These are phyloP conservation scores for Monilinia aucupariae DNA, from an alignment of 2,329 filamentous ascomycete species.

Conservation along the genomic window DNA sequence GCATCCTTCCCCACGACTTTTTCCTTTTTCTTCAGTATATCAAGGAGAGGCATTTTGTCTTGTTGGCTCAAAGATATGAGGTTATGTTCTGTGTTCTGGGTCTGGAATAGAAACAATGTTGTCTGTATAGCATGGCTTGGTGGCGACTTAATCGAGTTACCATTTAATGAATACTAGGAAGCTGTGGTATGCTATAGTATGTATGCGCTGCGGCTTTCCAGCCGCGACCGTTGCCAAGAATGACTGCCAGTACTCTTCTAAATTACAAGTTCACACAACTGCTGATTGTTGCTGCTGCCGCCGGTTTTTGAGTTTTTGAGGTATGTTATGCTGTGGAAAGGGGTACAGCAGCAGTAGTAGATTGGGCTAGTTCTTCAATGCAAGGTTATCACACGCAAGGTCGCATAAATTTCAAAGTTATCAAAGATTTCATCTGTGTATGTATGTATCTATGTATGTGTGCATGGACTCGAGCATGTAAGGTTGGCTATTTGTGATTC, in stretches of 20 bases:
- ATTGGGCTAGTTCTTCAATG: constrained; percentile 2
- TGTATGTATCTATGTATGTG: too few species aligned
- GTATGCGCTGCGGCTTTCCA: constrained; percentile 25
- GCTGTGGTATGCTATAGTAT: too few species aligned
- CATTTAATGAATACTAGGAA: constrained; percentile 21
- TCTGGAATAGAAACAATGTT: constrained; percentile 2
- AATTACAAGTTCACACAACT: background rate
- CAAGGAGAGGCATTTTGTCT: constrained; percentile 51
- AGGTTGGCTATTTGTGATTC: background rate
- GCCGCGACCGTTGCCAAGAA: constrained; percentile 20
- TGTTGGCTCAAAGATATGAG: constrained; percentile 1
- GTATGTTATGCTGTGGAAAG: constrained; percentile 11
- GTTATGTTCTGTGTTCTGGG: constrained; percentile 13
- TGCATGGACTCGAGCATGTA: too few species aligned
- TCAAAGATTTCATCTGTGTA: too few species aligned
- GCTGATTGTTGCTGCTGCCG: constrained; percentile 22
- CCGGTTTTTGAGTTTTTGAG: constrained; percentile 23
- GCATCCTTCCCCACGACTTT: constrained; percentile 41
- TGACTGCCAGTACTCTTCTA: constrained; percentile 10
- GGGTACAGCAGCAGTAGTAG: constrained; percentile 2
- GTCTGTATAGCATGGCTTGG: constrained; percentile 17
- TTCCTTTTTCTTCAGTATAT: constrained; percentile 59
- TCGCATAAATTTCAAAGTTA: background rate
- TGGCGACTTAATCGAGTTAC: constrained; percentile 8
- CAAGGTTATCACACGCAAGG: constrained; percentile 2